Evolutionary conservation across 352 stramenopile species (phyloP).

Genomic region (Phytophthora crassamura): DNA sequence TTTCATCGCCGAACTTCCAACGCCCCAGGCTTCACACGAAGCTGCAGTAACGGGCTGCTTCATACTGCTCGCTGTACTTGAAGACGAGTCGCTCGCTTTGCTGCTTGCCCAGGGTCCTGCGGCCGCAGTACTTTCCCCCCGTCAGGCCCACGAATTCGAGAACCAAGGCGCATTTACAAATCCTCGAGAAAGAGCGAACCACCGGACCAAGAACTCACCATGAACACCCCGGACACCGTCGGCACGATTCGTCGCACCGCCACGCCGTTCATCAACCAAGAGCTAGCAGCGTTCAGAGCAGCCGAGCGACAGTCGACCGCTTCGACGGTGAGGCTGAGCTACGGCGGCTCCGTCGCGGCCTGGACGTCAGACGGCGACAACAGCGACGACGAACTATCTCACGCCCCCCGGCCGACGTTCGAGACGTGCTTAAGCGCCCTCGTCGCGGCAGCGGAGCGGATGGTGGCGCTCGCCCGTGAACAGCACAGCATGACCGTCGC

Average conservation of each 20-base stretch:
- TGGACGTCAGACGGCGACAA: constrained; percentile 13
- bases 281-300: constrained; percentile 3
- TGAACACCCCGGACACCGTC: constrained; percentile 35
- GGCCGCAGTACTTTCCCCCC: constrained; percentile 15
- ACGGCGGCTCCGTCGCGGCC: constrained; percentile 1
- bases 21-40: constrained; percentile 10
- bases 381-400: neutral
- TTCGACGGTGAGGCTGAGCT: constrained; percentile 15
- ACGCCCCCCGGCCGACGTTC: constrained; percentile 15
- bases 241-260: constrained; percentile 1
- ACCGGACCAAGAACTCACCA: constrained; percentile 8
- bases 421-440: constrained; percentile 31
- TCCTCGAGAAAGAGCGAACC: constrained; percentile 22
- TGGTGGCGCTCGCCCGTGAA: constrained; percentile 24
- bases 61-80: no score
- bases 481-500: constrained; percentile 29
- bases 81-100: no score
- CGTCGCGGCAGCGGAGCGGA: constrained; percentile 34
- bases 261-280: constrained; percentile 12
- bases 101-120: no score
- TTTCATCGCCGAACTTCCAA: neutral
- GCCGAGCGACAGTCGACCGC: constrained; percentile 12
- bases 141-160: neutral
- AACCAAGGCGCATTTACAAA: neutral
- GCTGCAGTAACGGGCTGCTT: neutral